Base-by-base conservation (phyloP, 768 basidiomycete genomes). In the Mycena epipterygia region DNA sequence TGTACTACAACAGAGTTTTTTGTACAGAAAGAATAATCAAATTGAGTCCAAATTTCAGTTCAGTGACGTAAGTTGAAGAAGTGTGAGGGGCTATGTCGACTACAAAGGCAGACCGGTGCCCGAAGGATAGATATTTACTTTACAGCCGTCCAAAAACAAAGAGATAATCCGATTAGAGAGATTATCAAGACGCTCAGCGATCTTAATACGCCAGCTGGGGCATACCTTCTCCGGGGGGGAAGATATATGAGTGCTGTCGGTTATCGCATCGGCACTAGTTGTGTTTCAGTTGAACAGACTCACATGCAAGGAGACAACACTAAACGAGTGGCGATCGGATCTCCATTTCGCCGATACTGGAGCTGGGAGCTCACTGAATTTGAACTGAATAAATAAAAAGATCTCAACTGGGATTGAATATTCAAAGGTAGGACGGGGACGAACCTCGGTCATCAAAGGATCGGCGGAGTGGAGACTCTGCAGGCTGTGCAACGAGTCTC, bases 151-250 rank as follows among this genome's bases (percentile, higher is more conserved):
- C n/a, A n/a, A n/a, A n/a, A n/a, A n/a, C n/a, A n/a, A n/a, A n/a
- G n/a, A n/a, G n/a, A n/a, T n/a, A n/a, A n/a, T n/a, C n/a, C n/a
- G n/a, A n/a, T n/a, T n/a, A n/a, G n/a, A n/a, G n/a, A n/a, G n/a
- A n/a, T n/a, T n/a, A n/a, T n/a, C n/a, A n/a, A n/a, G n/a, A n/a
- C n/a, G n/a, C n/a, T n/a, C n/a, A n/a, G n/a, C n/a, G n/a, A n/a
- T n/a, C n/a, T n/a, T n/a, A n/a, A n/a, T n/a, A 19, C 48, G 25
- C 27, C 25, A 49, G 25, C 25, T 49, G 12, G 21, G 62, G 51
- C 62, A 64, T 64, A 9, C 62, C 62, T 32, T 52, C 62, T 37
- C 49, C 62, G 19, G 37, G 62, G 9, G 62, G 49, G 16, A 64
- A 52, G 41, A 42, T 64, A 14, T 52, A 64, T 13, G 62, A 64